Base-by-base conservation (phyloP, 1,284 basidiomycete genomes). In the Lentinus polychrous region DNA sequence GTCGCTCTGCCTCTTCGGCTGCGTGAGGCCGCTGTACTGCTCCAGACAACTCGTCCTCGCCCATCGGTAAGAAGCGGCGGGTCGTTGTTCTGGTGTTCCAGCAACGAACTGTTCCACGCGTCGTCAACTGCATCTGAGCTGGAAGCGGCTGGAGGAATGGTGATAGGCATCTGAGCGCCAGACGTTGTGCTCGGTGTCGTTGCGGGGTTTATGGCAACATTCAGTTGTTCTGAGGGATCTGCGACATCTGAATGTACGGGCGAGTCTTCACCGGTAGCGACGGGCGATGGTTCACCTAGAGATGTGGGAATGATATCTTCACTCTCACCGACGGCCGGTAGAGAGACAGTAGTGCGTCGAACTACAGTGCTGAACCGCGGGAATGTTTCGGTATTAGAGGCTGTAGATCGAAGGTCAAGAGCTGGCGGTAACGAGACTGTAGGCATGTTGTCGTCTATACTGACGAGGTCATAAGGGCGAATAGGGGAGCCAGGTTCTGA, bases 1-100 rank as follows among this genome's bases (percentile, higher is more conserved):
- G 22, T 20, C 15, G 33, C 7, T 22, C 51, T 45, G 3, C 37
- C 44, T 18, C 39, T 40, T 7, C 48, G 42, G 11, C 14, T 31
- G 5, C 55, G 52, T 3, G 55, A 51, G 8, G 53, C 48, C 8
- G 59, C 47, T 36, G 53, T 55, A 40, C 55, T 64, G 48, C 76
- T 81, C 81, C 82, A 81, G 14, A 84, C 79, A 20, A 75, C 73
- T 20, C 74, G 66, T 14, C 75, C 73, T 18, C 73, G 70, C 0
- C 73, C 73, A 52, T 75, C 73, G 3, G 75, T 75, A 59, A 81
- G 68, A 60, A 85, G 84, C 3, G 79, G 78, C 15, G 81, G 80
- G 27, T 79, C 68, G 7, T 27, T 27, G 10, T 27, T 27, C 27
- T 27, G 27, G 10, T 5, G 27, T 27, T 27, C 27, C 5, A 27